Percentiles rank a stretch among this genome's conserved stretches.
These are phyloP conservation scores for Trapa bicornis DNA, from an alignment of 345 rosid genomes.

Conservation along the genomic window DNA sequence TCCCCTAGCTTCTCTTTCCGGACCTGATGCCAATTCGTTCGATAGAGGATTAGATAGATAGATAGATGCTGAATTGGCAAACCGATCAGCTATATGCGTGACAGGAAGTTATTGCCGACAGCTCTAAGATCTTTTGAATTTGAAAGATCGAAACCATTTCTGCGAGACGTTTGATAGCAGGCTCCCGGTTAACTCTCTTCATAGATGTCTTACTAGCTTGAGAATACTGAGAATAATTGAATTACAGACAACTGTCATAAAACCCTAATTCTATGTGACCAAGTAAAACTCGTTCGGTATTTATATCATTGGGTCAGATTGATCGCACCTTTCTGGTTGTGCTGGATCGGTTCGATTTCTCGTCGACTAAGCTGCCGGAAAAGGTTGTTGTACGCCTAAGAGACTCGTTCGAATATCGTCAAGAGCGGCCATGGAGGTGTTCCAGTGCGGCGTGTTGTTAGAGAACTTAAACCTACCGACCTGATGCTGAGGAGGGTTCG, in stretches of 20 bases:
- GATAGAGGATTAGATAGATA: no score
- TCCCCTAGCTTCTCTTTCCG: slow-evolving; percentile 97
- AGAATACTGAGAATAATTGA: background rate
- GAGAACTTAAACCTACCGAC: slow-evolving; percentile 30
- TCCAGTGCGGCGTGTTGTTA: slow-evolving; percentile 15
- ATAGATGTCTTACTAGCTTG: slow-evolving; percentile 9
- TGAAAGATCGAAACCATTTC: no score
- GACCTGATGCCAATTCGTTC: slow-evolving; percentile 30
- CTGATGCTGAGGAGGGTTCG: slow-evolving; percentile 19
- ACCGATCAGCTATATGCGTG: no score
- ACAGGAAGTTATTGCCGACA: no score
- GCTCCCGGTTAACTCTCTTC: slow-evolving; percentile 34
- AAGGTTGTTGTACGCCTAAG: background rate
- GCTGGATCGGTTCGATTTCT: slow-evolving; percentile 27
- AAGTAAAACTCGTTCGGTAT: background rate
- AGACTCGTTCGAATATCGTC: background rate
- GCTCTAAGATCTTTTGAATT: no score
- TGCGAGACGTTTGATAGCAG: slow-evolving; percentile 44
- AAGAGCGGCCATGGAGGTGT: slow-evolving; percentile 1
- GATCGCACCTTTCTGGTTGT: slow-evolving; percentile 16
- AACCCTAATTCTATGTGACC: background rate
- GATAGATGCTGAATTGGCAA: no score
- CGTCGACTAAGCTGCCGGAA: slow-evolving; percentile 12
- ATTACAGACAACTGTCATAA: background rate
- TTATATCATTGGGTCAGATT: no score